Percentiles rank a stretch among this genome's conserved stretches.
Evolutionary conservation across 352 stramenopile genomes (phyloP).

Genomic region (Elongisporangium undulatum): DNA sequence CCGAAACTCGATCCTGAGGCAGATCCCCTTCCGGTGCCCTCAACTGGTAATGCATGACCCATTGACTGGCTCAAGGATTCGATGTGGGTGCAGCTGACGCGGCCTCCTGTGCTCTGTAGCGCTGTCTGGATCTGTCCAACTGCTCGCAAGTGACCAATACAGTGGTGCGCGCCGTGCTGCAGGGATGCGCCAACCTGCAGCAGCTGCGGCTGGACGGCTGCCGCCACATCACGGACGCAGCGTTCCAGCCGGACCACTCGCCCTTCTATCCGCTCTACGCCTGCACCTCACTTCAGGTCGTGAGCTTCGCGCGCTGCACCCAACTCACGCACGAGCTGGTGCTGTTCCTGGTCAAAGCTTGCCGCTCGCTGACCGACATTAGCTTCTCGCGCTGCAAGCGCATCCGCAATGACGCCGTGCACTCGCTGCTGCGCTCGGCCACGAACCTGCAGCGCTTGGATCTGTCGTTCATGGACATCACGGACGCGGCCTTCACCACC

Average conservation of each 20-base stretch:
- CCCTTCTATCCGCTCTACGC: conserved; percentile 62
- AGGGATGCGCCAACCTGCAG: conserved; percentile 72
- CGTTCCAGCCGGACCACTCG: conserved; percentile 81
- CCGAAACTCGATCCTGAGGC: conserved; percentile 82
- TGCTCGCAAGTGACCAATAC: conserved; percentile 87
- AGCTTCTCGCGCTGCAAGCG: conserved; percentile 84
- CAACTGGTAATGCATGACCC: conserved; percentile 44
- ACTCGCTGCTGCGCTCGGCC: conserved; percentile 54
- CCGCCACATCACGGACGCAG: conserved; percentile 82
- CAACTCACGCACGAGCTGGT: conserved; percentile 77
- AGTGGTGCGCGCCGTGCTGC: conserved; percentile 73
- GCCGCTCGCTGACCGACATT: conserved; percentile 66
- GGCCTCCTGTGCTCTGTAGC: conserved; percentile 20
- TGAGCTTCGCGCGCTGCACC: conserved; percentile 80
- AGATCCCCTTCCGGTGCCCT: conserved; percentile 82
- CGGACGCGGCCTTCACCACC: conserved; percentile 58
- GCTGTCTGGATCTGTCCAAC: conserved; percentile 79
- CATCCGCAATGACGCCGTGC: conserved; percentile 75
- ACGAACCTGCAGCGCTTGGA: conserved; percentile 60
- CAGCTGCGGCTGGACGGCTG: conserved; percentile 80
- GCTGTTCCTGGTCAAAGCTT: conserved; percentile 75
- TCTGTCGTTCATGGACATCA: conserved; percentile 83
- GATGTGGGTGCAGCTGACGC: background rate
- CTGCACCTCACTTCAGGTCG: conserved; percentile 70
- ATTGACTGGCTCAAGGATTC: background rate